Conservation (phyloP, 345 rosid genomes). For the Microthlaspi erraticum region DNA sequence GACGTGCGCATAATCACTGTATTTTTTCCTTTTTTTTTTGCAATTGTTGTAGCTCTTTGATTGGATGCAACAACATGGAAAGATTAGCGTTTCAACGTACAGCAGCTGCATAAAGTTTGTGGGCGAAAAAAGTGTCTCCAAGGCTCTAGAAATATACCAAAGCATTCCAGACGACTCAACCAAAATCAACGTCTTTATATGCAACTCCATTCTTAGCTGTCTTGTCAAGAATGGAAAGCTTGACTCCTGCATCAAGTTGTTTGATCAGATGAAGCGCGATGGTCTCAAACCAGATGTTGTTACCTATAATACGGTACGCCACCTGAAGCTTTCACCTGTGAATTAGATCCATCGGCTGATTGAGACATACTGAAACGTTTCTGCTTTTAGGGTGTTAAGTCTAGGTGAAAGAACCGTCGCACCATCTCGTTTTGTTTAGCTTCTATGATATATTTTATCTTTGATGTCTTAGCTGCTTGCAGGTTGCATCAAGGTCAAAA, state of each 20-base stretch:
- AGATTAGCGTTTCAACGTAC: conserved; percentile 70
- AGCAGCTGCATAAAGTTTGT: conserved; percentile 75
- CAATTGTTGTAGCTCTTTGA: conserved; percentile 71
- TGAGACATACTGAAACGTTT: background rate
- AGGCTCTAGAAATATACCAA: conserved; percentile 76
- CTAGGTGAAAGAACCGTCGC: conserved; percentile 22
- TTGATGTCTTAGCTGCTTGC: conserved; percentile 70
- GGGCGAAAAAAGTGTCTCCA: conserved; percentile 64
- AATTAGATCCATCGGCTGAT: background rate
- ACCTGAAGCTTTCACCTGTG: conserved; percentile 17
- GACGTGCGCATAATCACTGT: conserved; percentile 3
- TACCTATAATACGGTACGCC: conserved; percentile 78
- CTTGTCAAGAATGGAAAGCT: conserved; percentile 75
- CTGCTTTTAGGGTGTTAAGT: background rate
- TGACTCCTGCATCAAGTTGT: conserved; percentile 62
- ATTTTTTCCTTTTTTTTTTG: background rate
- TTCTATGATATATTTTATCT: conserved; percentile 32
- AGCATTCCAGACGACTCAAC: conserved; percentile 64
- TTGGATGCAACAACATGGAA: conserved; percentile 83
- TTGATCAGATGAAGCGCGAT: conserved; percentile 86
- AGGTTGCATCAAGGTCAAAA: conserved; percentile 77
- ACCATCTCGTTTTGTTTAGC: conserved; percentile 10
- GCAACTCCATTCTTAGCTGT: conserved; percentile 85
- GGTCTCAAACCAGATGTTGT: conserved; percentile 87
- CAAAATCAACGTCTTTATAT: conserved; percentile 71